phyloP scores from a whole-genome alignment of 805 yeast genomes.

The Groenewaldozyma salmanticensis region DNA sequence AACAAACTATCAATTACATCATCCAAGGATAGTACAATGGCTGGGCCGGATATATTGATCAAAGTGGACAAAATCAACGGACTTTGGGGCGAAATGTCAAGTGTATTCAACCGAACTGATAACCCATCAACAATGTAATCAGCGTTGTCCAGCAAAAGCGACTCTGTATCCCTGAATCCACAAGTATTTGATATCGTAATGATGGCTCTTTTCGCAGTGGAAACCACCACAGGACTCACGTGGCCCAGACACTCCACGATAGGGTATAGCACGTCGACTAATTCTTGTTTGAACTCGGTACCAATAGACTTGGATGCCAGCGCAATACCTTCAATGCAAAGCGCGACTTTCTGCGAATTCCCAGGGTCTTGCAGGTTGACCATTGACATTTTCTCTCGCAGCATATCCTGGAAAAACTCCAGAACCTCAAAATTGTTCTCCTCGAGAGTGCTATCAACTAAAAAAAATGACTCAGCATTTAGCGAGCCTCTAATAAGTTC shows the following conservation, averaged over 20 bases:
- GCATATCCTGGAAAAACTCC: neutral
- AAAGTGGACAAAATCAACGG: slow-evolving; percentile 61
- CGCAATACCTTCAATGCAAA: slow-evolving; percentile 17
- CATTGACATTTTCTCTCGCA: neutral
- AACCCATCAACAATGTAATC: slow-evolving; percentile 77
- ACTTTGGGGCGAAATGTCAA: slow-evolving; percentile 65
- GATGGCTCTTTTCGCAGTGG: slow-evolving; percentile 46
- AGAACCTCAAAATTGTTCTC: neutral
- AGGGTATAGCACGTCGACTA: slow-evolving; percentile 65
- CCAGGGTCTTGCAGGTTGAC: neutral
- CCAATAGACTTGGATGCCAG: slow-evolving; percentile 20
- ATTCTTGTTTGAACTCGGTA: slow-evolving; percentile 39
- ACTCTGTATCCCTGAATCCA: slow-evolving; percentile 42
- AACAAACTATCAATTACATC: slow-evolving; percentile 72
- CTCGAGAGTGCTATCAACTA: neutral
- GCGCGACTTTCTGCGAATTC: slow-evolving; percentile 6
- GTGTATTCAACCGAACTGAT: slow-evolving; percentile 59
- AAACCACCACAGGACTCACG: slow-evolving; percentile 34
- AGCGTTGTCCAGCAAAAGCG: slow-evolving; percentile 52
- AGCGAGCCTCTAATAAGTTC: neutral
- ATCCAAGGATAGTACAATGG: slow-evolving; percentile 51
- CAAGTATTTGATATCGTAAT: slow-evolving; percentile 40
- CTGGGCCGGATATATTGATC: slow-evolving; percentile 59
- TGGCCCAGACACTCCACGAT: slow-evolving; percentile 66
- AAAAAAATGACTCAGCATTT: neutral